Percentiles rank a stretch among this genome's conserved stretches.
phyloP scores from a whole-genome alignment of 1,284 basidiomycete genomes.

The Ganoderma meredithae region DNA sequence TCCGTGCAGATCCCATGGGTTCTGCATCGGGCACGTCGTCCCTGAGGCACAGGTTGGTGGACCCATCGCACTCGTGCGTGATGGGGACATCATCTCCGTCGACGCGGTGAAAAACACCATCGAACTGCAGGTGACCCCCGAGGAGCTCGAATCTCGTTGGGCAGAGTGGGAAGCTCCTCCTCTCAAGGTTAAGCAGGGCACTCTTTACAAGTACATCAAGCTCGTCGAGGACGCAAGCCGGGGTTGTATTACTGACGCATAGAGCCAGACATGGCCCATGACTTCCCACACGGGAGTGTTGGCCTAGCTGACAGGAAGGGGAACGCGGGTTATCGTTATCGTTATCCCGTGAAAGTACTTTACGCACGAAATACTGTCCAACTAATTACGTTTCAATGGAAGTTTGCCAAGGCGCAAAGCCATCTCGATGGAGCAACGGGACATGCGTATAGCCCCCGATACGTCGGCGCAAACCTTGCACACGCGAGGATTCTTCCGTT shows the following conservation, averaged over 20 bases:
- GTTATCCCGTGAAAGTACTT: not conserved
- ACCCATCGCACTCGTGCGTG: conserved; percentile 88
- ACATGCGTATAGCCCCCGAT: not conserved
- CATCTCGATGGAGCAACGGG: not conserved
- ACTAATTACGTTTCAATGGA: not conserved
- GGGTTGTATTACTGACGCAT: conserved; percentile 89
- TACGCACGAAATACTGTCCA: not conserved
- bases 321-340: not conserved
- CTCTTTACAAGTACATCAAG: conserved; percentile 89
- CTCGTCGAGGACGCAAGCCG: conserved; percentile 86
- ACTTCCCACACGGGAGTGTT: not conserved
- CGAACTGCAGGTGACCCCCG: conserved; percentile 71
- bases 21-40: conserved; percentile 92
- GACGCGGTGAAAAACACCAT: conserved; percentile 89
- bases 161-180: conserved; percentile 82
- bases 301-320: not conserved
- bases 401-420: not conserved
- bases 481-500: not conserved
- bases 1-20: conserved; percentile 80
- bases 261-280: conserved; percentile 9
- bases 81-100: conserved; percentile 88
- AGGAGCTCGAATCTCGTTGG: conserved; percentile 75
- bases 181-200: conserved; percentile 85
- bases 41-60: conserved; percentile 91
- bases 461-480: not conserved